phyloP scores from a whole-genome alignment of 495 filamentous ascomycete genomes.

The Hypoxylon rickii region DNA sequence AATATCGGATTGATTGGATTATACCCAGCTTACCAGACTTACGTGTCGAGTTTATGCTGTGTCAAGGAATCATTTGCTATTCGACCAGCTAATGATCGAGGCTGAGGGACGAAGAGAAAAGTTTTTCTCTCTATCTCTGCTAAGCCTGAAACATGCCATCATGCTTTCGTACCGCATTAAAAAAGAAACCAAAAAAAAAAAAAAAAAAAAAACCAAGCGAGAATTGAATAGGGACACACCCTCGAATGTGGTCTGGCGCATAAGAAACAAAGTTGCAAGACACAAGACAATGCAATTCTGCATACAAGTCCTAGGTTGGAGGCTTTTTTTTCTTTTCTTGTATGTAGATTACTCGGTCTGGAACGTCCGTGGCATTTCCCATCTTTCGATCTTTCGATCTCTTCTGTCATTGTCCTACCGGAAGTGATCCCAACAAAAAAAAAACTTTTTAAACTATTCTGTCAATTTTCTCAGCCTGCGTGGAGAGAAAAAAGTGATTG shows the following conservation, averaged over 20 bases:
- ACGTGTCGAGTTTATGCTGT: constrained; percentile 15
- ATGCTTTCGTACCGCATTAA: constrained; percentile 20
- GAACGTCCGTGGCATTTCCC: constrained; percentile 32
- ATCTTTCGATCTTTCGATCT: constrained; percentile 26
- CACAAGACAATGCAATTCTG: constrained; percentile 30
- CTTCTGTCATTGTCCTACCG: constrained; percentile 28
- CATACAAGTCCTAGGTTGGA: constrained; percentile 23
- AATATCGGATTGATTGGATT: constrained; percentile 24
- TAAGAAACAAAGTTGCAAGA: constrained; percentile 32
- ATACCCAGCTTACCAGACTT: constrained; percentile 8
- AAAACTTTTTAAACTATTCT: constrained; percentile 12
- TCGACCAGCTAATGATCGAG: constrained; percentile 23
- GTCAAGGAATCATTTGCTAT: constrained; percentile 13
- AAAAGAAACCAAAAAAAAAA: not conserved
- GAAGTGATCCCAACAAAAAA: constrained; percentile 22
- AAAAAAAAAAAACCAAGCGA: constrained; percentile 22
- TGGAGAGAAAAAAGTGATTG: constrained; percentile 11
- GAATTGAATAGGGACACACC: constrained; percentile 25
- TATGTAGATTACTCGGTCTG: constrained; percentile 26
- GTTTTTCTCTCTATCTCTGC: constrained; percentile 16
- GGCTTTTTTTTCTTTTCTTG: constrained; percentile 1
- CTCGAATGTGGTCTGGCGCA: constrained; percentile 22
- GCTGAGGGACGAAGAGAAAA: constrained; percentile 28
- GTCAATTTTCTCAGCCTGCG: constrained; percentile 15
- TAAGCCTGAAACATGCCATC: constrained; percentile 34